Conservation (phyloP, 192 early-diverging fungal genomes). For the Coemansia sp. region DNA sequence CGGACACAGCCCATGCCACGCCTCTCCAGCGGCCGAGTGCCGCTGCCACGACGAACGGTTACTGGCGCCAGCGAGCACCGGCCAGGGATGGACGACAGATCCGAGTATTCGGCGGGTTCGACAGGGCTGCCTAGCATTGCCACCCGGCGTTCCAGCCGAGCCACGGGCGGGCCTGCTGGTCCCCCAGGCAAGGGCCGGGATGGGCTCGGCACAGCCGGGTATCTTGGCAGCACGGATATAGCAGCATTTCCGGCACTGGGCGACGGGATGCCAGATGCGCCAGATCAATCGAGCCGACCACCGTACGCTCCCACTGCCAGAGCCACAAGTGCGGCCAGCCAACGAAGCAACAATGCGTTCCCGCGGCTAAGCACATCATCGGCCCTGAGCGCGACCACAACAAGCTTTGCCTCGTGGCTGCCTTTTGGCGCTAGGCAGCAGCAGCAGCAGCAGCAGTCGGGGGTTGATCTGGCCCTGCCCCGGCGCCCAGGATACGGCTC, state of each 20-base stretch:
- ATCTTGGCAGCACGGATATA: too few species aligned
- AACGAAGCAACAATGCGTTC: neutral
- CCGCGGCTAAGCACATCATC: constrained; percentile 36
- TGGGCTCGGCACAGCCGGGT: too few species aligned
- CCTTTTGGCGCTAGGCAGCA: constrained; percentile 19
- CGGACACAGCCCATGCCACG: constrained; percentile 3
- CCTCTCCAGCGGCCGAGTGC: neutral
- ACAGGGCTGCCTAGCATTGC: neutral
- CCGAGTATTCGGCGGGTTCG: constrained; percentile 11
- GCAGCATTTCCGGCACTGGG: constrained; percentile 24
- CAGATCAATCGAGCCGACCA: constrained; percentile 1
- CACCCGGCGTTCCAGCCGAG: neutral
- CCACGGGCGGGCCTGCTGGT: too few species aligned
- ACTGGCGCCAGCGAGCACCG: neutral
- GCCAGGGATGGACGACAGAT: constrained; percentile 7
- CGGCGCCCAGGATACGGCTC: neutral
- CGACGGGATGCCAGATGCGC: neutral
- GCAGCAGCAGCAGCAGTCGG: constrained; percentile 8
- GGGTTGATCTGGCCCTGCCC: too few species aligned
- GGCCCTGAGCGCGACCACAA: constrained; percentile 28
- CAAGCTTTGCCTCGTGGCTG: constrained; percentile 34
- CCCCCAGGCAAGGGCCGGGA: too few species aligned
- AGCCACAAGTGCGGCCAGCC: too few species aligned
- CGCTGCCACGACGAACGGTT: neutral
- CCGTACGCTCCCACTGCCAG: too few species aligned